Base-by-base conservation (phyloP, 2,329 filamentous ascomycete genomes). In the Ceratocystis albifundus region DNA sequence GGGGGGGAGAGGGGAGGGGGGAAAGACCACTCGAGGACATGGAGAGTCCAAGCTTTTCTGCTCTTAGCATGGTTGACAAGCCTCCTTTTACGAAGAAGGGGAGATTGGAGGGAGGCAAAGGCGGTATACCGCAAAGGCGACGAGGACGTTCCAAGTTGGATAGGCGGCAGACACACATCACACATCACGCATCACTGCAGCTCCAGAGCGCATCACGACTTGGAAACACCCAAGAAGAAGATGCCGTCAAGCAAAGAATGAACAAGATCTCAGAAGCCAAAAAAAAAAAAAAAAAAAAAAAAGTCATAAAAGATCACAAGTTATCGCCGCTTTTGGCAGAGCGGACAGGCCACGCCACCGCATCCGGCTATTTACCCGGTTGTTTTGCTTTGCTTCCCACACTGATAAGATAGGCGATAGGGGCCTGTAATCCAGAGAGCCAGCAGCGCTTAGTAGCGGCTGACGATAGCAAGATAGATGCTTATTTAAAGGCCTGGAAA, bases 11-110 rank as follows among this genome's bases (percentile, higher is more conserved):
- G n/a, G n/a, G n/a, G n/a, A n/a, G n/a, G 46, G 46, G 46, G 20
- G 46, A n/a, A 12, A 7, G 53, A 12, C 22, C 15, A 57, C 53
- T 57, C 53, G 53, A 10, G 53, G 12, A 10, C 25, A 3, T 12
- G n/a, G 53, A 17, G 53, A 28, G 28, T 57, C 53, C 25, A 57
- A 57, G 53, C 53, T 57, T 57, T 57, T 30, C 53, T 57, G 22
- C 25, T 57, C 53, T 57, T 32, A 57, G 25, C 53, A 57, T 57
- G 53, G 53, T 57, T 57, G 53, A 57, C 53, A 57, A 57, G 53
- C 53, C 53, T 57, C 53, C 22, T 30, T 57, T 57, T n/a, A 28
- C 32, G 53, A 36, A 36, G 32, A 36, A 36, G 32, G 32, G 32
- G 32, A 36, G 32, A 36, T 36, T 36, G 8, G 32, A 36, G 32